phyloP scores from a whole-genome alignment of 2,329 filamentous ascomycete genomes.

The Penicillium sp. region DNA sequence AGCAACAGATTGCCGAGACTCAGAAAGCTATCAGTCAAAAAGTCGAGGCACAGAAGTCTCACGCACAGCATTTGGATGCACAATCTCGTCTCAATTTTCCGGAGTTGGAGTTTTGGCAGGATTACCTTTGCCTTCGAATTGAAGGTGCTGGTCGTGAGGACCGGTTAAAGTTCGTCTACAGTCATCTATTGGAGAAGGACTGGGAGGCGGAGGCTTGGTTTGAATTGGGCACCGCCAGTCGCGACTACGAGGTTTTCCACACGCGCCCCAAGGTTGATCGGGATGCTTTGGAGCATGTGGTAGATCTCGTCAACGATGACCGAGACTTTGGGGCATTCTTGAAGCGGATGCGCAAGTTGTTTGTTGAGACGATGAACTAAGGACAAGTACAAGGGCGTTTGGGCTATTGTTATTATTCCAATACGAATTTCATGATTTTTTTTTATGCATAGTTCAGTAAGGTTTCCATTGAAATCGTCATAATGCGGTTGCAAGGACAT shows the following conservation, averaged over 20 bases:
- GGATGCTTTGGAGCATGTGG: conserved; percentile 46
- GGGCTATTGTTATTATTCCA: conserved; percentile 4
- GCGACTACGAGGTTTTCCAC: conserved; percentile 77
- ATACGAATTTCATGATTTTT: conserved; percentile 14
- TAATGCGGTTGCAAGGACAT: neutral
- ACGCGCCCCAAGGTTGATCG: conserved; percentile 60
- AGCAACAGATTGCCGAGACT: conserved; percentile 46
- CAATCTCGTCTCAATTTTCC: conserved; percentile 84
- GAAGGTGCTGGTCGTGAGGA: conserved; percentile 80
- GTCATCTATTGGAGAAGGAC: conserved; percentile 73
- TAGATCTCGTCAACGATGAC: conserved; percentile 52
- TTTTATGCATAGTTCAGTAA: conserved; percentile 11
- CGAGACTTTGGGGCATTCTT: conserved; percentile 53
- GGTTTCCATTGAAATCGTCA: conserved; percentile 14
- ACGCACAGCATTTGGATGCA: conserved; percentile 64
- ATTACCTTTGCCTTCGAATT: conserved; percentile 76
- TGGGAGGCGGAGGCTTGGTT: conserved; percentile 90
- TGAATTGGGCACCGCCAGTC: conserved; percentile 69
- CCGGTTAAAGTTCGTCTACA: conserved; percentile 80
- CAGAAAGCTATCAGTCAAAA: conserved; percentile 41
- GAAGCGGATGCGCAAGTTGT: conserved; percentile 55
- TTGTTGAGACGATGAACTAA: conserved; percentile 48
- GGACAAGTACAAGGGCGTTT: neutral
- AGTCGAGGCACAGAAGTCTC: conserved; percentile 39
- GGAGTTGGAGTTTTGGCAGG: conserved; percentile 92